These are phyloP conservation scores for Sporothrix pseudoabietina DNA, from an alignment of 2,329 filamentous ascomycete species.

Conservation along the genomic window DNA sequence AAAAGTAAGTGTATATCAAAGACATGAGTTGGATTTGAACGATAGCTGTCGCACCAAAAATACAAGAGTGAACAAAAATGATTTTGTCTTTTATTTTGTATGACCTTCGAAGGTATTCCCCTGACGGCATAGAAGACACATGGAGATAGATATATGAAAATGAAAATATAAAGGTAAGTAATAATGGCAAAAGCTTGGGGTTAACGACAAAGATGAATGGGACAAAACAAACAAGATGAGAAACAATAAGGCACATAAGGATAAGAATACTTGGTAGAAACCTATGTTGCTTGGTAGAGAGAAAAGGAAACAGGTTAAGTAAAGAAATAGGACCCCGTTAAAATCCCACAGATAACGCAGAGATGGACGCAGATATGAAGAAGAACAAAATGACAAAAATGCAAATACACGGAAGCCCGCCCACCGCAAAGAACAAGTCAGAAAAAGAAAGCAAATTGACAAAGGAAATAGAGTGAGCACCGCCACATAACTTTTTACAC, in stretches of 20 bases:
- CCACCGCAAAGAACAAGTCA: neutral
- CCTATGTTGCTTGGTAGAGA: neutral
- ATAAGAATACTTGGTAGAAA: constrained; percentile 2
- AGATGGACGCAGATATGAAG: neutral
- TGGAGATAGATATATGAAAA: neutral
- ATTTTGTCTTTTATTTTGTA: neutral
- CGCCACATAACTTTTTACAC: constrained; percentile 4
- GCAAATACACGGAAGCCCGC: neutral
- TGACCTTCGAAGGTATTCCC: neutral
- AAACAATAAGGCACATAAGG: neutral
- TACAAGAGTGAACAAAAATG: neutral
- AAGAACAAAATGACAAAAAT: constrained; percentile 7
- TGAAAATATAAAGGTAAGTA: neutral
- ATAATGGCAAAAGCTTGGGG: neutral
- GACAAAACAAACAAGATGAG: neutral
- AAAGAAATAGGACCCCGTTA: neutral
- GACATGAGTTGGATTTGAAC: neutral
- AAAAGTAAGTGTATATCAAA: neutral
- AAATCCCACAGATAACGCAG: neutral
- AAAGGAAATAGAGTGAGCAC: neutral
- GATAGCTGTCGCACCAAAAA: neutral
- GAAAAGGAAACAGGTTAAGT: neutral
- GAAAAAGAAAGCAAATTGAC: neutral
- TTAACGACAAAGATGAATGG: constrained; percentile 9
- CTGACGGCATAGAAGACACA: neutral